Evolutionary conservation across 2,329 filamentous ascomycete species (phyloP).

Genomic region (Monilinia aucupariae): DNA sequence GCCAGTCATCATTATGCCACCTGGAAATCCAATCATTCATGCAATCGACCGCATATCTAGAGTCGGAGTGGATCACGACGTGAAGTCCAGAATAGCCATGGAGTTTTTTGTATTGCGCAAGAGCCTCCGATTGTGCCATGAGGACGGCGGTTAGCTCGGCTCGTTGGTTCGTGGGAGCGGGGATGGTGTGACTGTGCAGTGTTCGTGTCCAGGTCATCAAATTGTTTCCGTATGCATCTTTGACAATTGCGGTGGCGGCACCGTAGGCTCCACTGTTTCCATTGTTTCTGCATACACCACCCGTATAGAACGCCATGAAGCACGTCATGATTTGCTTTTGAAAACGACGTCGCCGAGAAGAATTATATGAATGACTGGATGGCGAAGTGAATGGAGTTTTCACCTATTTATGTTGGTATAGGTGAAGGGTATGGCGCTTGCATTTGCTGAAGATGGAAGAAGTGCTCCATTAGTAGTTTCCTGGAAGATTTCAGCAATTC

Average conservation of each 20-base stretch:
- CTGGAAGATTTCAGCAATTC: background rate
- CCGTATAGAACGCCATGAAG: background rate
- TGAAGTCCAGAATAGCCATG: background rate
- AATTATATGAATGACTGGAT: too few species aligned
- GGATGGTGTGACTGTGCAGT: background rate
- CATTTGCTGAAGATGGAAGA: background rate
- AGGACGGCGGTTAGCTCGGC: background rate
- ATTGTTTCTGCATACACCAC: background rate
- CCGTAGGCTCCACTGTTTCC: background rate
- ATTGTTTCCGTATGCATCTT: background rate
- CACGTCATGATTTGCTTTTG: background rate
- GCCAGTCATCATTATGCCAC: background rate
- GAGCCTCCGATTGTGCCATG: too few species aligned
- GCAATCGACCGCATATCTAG: background rate
- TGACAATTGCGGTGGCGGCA: background rate
- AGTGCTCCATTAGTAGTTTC: background rate
- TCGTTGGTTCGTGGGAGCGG: background rate
- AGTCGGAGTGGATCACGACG: background rate
- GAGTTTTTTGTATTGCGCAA: background rate
- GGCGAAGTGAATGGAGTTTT: too few species aligned
- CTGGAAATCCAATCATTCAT: background rate
- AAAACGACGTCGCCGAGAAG: too few species aligned
- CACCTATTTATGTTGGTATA: too few species aligned
- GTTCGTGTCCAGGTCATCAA: background rate
- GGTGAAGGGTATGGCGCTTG: too few species aligned